Evolutionary conservation across 352 stramenopile species (phyloP).

Genomic region (Phytophthora vignae): DNA sequence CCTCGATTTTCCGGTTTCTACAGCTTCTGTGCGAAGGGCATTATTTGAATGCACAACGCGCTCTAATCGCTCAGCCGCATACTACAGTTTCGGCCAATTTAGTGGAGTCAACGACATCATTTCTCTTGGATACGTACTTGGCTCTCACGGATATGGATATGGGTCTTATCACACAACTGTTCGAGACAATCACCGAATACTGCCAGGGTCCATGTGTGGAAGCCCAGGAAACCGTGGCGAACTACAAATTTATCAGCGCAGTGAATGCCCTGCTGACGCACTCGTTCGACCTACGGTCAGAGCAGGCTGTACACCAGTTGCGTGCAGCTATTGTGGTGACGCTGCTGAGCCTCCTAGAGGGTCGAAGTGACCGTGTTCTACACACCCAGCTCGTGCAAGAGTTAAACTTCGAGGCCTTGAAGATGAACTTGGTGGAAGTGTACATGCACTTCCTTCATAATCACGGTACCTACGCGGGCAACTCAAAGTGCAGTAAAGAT

Average conservation of each 20-base stretch:
- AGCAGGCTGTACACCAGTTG: conserved; percentile 38
- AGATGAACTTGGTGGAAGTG: conserved; percentile 69
- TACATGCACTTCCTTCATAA: conserved; percentile 56
- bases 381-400: conserved; percentile 76
- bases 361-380: conserved; percentile 59
- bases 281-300: conserved; percentile 48
- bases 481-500: conserved; percentile 67
- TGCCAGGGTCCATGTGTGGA: conserved; percentile 80
- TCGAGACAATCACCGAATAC: conserved; percentile 82
- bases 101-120: conserved; percentile 71
- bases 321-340: conserved; percentile 68
- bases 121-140: conserved; percentile 71
- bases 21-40: conserved; percentile 80
- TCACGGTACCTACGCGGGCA: conserved; percentile 58
- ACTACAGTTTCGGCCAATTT: conserved; percentile 50
- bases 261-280: conserved; percentile 77
- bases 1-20: conserved; percentile 73
- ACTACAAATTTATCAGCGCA: conserved; percentile 80
- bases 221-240: conserved; percentile 75
- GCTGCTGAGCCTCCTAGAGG: conserved; percentile 72
- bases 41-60: conserved; percentile 68
- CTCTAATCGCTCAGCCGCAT: conserved; percentile 56
- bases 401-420: conserved; percentile 75
- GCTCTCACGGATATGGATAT: conserved; percentile 59
- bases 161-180: conserved; percentile 69